phyloP scores from a whole-genome alignment of 1,284 basidiomycete species.

The Termitomyces sp. region DNA sequence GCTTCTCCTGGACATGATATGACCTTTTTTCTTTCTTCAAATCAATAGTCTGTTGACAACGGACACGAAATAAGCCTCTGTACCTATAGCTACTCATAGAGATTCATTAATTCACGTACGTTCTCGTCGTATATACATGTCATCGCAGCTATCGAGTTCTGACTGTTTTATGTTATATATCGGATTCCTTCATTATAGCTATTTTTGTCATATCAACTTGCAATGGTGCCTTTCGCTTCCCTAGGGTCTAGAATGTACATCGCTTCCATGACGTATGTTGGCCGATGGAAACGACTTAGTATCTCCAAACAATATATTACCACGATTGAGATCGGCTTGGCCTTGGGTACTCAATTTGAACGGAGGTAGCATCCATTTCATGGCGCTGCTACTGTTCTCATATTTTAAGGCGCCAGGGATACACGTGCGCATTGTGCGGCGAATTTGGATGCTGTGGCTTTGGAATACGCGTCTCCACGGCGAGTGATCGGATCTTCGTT shows the following conservation, averaged over 20 bases:
- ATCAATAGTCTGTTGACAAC: neutral
- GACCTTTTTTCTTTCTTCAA: neutral
- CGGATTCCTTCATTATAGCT: neutral
- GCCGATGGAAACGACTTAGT: neutral
- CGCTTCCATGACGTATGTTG: no score
- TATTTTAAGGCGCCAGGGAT: slow-evolving; percentile 4
- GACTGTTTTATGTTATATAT: neutral
- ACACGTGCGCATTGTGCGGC: slow-evolving; percentile 11
- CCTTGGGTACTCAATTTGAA: neutral
- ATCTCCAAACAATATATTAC: neutral
- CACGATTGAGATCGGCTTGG: neutral
- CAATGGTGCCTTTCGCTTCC: neutral
- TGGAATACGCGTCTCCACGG: slow-evolving; percentile 3
- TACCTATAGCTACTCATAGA: slow-evolving; percentile 1
- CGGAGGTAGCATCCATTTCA: neutral
- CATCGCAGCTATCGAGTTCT: neutral
- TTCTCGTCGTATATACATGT: neutral
- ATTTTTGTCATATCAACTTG: neutral
- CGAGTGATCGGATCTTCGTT: neutral
- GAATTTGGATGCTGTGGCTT: slow-evolving; percentile 11
- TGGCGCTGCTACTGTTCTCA: neutral
- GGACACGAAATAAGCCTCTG: neutral
- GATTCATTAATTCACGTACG: neutral
- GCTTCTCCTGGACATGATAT: neutral
- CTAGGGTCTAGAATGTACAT: neutral